Evolutionary conservation across 2,329 filamentous ascomycete species (phyloP), one percentile per base, ranked within the genome.

Genomic region (Stachybotrys chartarum): DNA sequence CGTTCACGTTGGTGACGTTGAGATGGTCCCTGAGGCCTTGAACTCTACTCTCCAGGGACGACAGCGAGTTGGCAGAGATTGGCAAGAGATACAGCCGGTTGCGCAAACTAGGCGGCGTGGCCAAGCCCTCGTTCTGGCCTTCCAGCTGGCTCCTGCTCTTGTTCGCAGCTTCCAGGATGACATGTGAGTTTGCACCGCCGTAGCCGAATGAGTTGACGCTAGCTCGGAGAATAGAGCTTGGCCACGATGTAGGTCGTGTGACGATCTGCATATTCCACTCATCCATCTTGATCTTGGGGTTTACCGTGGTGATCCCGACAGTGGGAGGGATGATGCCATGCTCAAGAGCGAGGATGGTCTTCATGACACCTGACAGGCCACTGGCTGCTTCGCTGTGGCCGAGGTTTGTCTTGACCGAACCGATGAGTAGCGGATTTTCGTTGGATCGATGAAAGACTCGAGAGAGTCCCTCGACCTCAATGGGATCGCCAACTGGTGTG

Each of bases 391-490:
- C 66, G 14, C 64, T 64, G 49, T 68, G 66, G 39, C 64, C 64
- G 1, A 66, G 56, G 3, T 65, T 65, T 0, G 64, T 59, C 50
- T 66, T 66, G 3, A 66, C 66, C 2, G 75, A 77, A 5, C 75
- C 77, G 1, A 80, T 68, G 39, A 71, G 57, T 17, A 78, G 57
- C 11, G 75, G 69, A 4, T 65, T 58, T 30, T 67, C 61, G 14
- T 53, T 30, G 53, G 46, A 10, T 58, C 56, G 56, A 61, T 60
- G 7, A 52, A 53, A 44, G 61, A 58, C 53, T 72, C 73, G 1
- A 69, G 63, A 1, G 58, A 60, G 8, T 61, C 62, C 6, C 78
- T 60, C 57, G 0, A 64, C 46, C 51, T 69, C 67, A 11, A 67
- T 62, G 4, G 65, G 64, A 35, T 69, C 67, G 3, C 66, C 66